phyloP scores from a whole-genome alignment of 2,329 filamentous ascomycete species.

The Alternaria triticina region DNA sequence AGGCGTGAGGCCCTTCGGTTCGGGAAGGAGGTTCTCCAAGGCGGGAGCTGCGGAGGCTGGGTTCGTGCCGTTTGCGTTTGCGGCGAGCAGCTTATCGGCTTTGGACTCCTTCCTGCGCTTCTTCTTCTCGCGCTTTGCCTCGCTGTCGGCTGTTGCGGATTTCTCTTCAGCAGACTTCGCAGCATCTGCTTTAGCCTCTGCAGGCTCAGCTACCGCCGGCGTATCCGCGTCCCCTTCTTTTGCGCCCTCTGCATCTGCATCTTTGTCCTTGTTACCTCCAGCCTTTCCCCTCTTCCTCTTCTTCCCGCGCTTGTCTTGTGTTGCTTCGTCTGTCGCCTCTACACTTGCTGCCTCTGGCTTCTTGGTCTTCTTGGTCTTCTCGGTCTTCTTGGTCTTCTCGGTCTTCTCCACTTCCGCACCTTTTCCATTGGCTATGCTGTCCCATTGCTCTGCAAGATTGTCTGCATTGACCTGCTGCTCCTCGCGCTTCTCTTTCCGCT shows the following conservation, averaged over 20 bases:
- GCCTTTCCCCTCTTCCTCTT: slow-evolving; percentile 41
- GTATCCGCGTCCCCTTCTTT: slow-evolving; percentile 21
- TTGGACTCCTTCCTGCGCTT: slow-evolving; percentile 16
- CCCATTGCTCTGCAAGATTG: slow-evolving; percentile 53
- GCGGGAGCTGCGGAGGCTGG: slow-evolving; percentile 4
- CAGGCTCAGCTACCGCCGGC: slow-evolving; percentile 35
- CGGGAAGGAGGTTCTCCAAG: slow-evolving; percentile 36
- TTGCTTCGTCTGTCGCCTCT: slow-evolving; percentile 33
- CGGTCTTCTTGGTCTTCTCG: slow-evolving; percentile 47
- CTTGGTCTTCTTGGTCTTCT: slow-evolving; percentile 48
- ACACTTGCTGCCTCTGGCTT: slow-evolving; percentile 67
- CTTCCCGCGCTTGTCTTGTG: slow-evolving; percentile 46
- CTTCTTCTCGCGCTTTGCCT: slow-evolving; percentile 35
- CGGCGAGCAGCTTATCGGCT: slow-evolving; percentile 6
- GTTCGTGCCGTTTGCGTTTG: slow-evolving; percentile 18
- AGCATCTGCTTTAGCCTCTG: slow-evolving; percentile 13
- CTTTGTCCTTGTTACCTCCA: slow-evolving; percentile 27
- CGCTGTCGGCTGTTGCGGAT: slow-evolving; percentile 18
- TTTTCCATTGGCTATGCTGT: slow-evolving; percentile 57
- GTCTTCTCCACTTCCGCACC: slow-evolving; percentile 38
- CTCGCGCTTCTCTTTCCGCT: slow-evolving; percentile 59
- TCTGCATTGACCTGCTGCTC: slow-evolving; percentile 83
- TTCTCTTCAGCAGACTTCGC: slow-evolving; percentile 12
- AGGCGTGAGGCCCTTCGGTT: slow-evolving; percentile 75
- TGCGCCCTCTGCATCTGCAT: slow-evolving; percentile 32